Conservation (phyloP, 2,329 filamentous ascomycete species). For the Scedosporium aurantiacum region DNA sequence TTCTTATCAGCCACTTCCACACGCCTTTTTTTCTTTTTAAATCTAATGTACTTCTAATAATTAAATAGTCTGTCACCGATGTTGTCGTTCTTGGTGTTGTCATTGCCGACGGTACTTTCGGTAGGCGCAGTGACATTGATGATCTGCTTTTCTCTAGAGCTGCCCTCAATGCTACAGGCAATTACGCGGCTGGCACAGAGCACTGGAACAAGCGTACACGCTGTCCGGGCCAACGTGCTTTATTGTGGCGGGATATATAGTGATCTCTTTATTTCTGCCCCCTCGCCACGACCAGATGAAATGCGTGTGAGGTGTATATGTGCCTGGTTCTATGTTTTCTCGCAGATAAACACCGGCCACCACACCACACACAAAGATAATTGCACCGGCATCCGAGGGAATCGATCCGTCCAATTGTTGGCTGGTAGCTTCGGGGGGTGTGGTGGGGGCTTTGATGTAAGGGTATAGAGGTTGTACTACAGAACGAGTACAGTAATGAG, state of each 20-base stretch:
- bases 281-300: not conserved
- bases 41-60: too few species aligned
- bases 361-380: not conserved
- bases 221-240: not conserved
- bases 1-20: too few species aligned
- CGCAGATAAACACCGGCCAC: not conserved
- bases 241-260: not conserved
- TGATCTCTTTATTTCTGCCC: not conserved
- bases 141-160: not conserved
- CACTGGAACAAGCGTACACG: not conserved
- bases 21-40: too few species aligned
- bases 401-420: not conserved
- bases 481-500: not conserved
- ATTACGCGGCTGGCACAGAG: not conserved
- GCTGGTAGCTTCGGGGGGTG: not conserved
- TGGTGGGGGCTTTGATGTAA: not conserved
- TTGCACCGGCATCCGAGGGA: not conserved
- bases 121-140: not conserved
- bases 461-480: too few species aligned
- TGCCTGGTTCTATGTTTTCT: not conserved
- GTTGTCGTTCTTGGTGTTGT: too few species aligned
- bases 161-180: not conserved
- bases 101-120: not conserved
- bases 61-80: too few species aligned
- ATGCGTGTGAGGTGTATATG: not conserved